These are phyloP conservation scores for Suhomyces coccinellae DNA, from an alignment of 1,139 yeast genomes.

Conservation along the genomic window DNA sequence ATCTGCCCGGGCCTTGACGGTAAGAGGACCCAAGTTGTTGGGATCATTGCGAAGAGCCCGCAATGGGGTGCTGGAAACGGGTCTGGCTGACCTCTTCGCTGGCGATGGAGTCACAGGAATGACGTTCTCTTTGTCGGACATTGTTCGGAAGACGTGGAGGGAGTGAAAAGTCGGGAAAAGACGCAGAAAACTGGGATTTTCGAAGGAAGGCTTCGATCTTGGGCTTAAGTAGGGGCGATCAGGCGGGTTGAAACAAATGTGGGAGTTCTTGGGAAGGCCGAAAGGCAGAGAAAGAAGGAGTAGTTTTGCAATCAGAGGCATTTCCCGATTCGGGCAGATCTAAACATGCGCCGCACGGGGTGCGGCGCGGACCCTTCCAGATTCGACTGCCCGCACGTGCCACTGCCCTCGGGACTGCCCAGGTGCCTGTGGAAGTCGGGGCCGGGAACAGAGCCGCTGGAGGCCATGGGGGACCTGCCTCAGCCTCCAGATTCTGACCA, in stretches of 20 bases:
- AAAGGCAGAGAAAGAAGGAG: not conserved
- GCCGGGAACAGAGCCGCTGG: no score
- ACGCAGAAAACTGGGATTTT: not conserved
- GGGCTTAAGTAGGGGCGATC: not conserved
- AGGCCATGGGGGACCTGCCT: not conserved
- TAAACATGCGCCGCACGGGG: slow-evolving; percentile 5
- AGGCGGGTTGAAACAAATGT: not conserved
- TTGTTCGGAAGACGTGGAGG: not conserved
- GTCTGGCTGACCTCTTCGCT: slow-evolving; percentile 2
- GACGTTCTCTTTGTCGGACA: slow-evolving; percentile 13
- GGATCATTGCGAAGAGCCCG: slow-evolving; percentile 6
- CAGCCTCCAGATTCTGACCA: not conserved
- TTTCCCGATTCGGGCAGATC: slow-evolving; percentile 6
- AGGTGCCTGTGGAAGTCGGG: no score
- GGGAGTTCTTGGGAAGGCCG: not conserved
- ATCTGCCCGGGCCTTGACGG: slow-evolving; percentile 4
- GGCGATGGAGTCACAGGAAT: slow-evolving; percentile 9
- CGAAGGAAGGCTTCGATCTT: not conserved
- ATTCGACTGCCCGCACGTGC: not conserved
- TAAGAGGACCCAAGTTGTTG: slow-evolving; percentile 2
- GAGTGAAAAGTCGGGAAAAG: not conserved
- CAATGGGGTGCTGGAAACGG: slow-evolving; percentile 6
- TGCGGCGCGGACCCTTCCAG: slow-evolving; percentile 2
- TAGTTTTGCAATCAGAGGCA: slow-evolving; percentile 8
- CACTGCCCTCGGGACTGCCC: not conserved